Percentiles rank a stretch among this genome's conserved stretches.
These are phyloP conservation scores for Biscogniauxia marginata DNA, from an alignment of 2,329 filamentous ascomycete genomes.

Conservation along the genomic window DNA sequence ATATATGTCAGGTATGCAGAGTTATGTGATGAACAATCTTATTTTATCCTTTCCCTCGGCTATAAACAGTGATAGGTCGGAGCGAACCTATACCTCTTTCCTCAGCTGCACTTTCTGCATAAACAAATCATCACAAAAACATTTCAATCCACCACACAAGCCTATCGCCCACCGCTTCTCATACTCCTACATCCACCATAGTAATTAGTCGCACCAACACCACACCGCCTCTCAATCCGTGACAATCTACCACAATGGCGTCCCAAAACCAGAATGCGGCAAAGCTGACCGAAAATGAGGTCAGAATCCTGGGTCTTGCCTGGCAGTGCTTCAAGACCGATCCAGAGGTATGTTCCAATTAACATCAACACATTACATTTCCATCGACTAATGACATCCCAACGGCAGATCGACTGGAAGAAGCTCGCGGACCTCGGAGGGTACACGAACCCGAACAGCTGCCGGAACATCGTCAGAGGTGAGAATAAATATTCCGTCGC, in stretches of 20 bases:
- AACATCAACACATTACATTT: background rate
- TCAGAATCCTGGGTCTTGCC: conserved; percentile 12
- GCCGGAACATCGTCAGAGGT: conserved; percentile 14
- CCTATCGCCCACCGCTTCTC: too few species aligned
- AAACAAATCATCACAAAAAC: too few species aligned
- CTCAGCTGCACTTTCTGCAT: too few species aligned
- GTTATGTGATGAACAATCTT: too few species aligned
- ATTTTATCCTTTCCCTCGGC: too few species aligned
- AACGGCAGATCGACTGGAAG: conserved; percentile 14
- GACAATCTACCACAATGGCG: conserved; percentile 5
- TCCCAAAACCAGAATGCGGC: conserved; percentile 6
- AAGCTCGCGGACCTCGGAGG: conserved; percentile 21
- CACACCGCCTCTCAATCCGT: too few species aligned
- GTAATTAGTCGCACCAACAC: too few species aligned
- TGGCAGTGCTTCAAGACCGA: conserved; percentile 17
- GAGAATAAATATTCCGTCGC: conserved; percentile 1
- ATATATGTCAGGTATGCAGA: too few species aligned
- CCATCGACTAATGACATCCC: background rate
- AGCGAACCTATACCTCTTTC: too few species aligned
- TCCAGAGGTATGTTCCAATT: conserved; percentile 16
- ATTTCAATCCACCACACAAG: too few species aligned
- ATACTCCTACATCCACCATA: too few species aligned
- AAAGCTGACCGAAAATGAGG: conserved; percentile 19
- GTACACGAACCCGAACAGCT: conserved; percentile 17
- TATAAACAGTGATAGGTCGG: too few species aligned